phyloP scores from a whole-genome alignment of 2,329 filamentous ascomycete genomes.

The Tolypocladium capitatum region DNA sequence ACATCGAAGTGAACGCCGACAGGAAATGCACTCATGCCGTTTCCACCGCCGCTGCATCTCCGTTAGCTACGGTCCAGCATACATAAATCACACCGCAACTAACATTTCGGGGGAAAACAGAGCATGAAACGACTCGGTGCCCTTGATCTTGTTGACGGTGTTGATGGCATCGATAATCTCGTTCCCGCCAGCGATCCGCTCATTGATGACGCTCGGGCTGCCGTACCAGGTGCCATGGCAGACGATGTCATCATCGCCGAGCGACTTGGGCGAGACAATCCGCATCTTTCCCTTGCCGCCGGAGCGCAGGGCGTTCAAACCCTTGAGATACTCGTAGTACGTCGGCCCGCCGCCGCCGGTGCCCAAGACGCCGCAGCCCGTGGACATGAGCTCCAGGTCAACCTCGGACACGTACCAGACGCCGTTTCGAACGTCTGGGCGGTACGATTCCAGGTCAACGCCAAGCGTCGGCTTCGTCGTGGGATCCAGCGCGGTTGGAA shows the following conservation, averaged over 20 bases:
- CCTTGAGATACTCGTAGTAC: constrained; percentile 30
- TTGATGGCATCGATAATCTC: constrained; percentile 24
- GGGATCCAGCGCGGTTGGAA: constrained; percentile 15
- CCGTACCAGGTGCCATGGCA: constrained; percentile 33
- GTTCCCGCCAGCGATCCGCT: constrained; percentile 20
- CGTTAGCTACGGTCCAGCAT: not conserved
- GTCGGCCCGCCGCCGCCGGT: constrained; percentile 23
- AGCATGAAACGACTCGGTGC: constrained; percentile 17
- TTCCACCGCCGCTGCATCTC: constrained; percentile 20
- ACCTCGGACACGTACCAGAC: constrained; percentile 23
- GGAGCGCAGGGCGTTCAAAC: constrained; percentile 22
- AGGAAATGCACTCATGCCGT: constrained; percentile 22
- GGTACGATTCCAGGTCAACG: constrained; percentile 17
- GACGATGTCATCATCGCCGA: constrained; percentile 24
- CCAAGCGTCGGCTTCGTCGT: constrained; percentile 17
- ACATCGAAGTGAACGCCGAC: constrained; percentile 20
- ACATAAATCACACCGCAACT: constrained; percentile 2
- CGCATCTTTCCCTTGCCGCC: constrained; percentile 21
- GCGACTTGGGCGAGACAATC: constrained; percentile 22
- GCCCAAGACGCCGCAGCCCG: constrained; percentile 22
- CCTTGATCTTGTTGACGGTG: constrained; percentile 18
- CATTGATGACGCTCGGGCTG: constrained; percentile 26
- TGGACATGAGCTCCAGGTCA: constrained; percentile 22
- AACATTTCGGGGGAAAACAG: constrained; percentile 25
- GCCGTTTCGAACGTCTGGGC: constrained; percentile 16